These are phyloP conservation scores for Irpex sp. DNA, from an alignment of 1,284 basidiomycete species.

Conservation along the genomic window DNA sequence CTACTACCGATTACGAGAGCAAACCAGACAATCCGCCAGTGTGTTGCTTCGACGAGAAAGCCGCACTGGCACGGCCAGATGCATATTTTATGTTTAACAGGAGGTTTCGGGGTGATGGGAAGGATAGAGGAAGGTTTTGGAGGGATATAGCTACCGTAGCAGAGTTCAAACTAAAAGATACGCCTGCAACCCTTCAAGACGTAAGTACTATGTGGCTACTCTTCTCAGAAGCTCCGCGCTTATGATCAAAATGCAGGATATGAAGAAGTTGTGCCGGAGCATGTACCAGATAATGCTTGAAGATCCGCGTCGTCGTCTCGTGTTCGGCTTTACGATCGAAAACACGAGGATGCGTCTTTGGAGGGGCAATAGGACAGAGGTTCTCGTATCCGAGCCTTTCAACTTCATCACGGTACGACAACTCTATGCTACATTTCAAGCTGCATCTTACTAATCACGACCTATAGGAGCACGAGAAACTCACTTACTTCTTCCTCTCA, in stretches of 20 bases:
- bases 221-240: not conserved
- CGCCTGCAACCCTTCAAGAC: not conserved
- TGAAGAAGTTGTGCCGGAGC: not conserved
- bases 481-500: constrained; percentile 4
- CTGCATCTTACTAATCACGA: not conserved
- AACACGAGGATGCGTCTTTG: not conserved
- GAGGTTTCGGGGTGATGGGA: not conserved
- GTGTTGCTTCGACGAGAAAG: not conserved
- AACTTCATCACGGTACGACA: not conserved
- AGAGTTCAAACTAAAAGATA: not conserved
- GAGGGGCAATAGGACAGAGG: not conserved
- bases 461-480: not conserved
- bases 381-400: constrained; percentile 1
- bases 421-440: not conserved
- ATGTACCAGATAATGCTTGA: not conserved
- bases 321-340: not conserved
- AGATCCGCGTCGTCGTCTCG: not conserved
- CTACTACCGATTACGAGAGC: not conserved
- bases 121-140: not conserved
- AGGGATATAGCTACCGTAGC: not conserved
- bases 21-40: not conserved
- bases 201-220: not conserved
- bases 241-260: not conserved
- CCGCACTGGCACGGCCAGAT: not conserved
- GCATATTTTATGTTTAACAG: not conserved